These are phyloP conservation scores for Phytophthora pinifolia DNA, from an alignment of 352 stramenopile species.

Conservation along the genomic window DNA sequence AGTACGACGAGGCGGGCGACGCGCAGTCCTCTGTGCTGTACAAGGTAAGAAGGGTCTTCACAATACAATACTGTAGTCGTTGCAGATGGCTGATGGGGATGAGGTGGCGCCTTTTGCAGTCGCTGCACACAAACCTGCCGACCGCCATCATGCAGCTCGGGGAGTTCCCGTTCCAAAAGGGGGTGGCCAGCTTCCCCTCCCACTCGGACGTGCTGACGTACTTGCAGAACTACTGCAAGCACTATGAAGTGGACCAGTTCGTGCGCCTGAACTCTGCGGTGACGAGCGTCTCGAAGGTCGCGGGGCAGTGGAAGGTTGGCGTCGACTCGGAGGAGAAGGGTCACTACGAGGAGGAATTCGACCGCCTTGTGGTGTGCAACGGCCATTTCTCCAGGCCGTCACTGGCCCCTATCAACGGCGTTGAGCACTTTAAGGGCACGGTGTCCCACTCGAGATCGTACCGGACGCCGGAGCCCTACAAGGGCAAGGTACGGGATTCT, in stretches of 20 bases:
- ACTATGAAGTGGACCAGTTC: constrained; percentile 52
- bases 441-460: constrained; percentile 61
- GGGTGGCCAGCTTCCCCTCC: constrained; percentile 53
- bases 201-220: constrained; percentile 68
- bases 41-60: constrained; percentile 32
- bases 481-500: constrained; percentile 35
- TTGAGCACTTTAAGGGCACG: constrained; percentile 47
- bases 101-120: constrained; percentile 31
- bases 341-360: constrained; percentile 62
- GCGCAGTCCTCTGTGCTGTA: constrained; percentile 62
- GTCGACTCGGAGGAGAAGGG: constrained; percentile 39
- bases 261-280: constrained; percentile 56
- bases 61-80: not conserved
- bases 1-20: constrained; percentile 57
- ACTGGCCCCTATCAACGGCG: constrained; percentile 44
- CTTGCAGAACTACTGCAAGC: constrained; percentile 61
- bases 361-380: constrained; percentile 80
- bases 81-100: not conserved
- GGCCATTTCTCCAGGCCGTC: constrained; percentile 72
- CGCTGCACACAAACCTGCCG: constrained; percentile 77
- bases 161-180: constrained; percentile 64
- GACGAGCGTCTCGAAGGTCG: constrained; percentile 46
- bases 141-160: constrained; percentile 80
- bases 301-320: constrained; percentile 38
- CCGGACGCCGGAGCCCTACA: constrained; percentile 43